Conservation (phyloP, 805 yeast species). For the Kodamaea restingae region DNA sequence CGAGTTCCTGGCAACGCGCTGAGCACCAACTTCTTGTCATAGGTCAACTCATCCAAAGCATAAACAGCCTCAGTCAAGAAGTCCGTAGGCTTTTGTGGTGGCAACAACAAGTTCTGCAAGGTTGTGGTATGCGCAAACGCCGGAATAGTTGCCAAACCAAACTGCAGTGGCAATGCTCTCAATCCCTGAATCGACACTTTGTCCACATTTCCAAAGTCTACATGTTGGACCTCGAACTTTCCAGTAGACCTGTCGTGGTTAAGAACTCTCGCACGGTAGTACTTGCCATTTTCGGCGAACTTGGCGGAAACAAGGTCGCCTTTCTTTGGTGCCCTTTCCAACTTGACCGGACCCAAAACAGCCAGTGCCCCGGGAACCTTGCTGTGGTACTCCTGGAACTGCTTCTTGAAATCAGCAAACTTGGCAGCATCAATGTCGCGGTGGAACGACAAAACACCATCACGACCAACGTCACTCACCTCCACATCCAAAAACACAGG, state of each 20-base stretch:
- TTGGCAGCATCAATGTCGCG: slow-evolving; percentile 29
- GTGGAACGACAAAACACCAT: slow-evolving; percentile 47
- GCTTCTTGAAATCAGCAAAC: slow-evolving; percentile 43
- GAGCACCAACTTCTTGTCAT: slow-evolving; percentile 52
- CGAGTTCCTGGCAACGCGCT: slow-evolving; percentile 43
- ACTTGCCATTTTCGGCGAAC: slow-evolving; percentile 49
- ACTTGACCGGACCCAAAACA: slow-evolving; percentile 34
- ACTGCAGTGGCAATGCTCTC: slow-evolving; percentile 51
- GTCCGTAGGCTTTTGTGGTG: slow-evolving; percentile 54
- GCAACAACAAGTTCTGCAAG: slow-evolving; percentile 51
- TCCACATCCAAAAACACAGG: slow-evolving; percentile 50
- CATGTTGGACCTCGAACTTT: slow-evolving; percentile 48
- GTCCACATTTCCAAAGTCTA: slow-evolving; percentile 60
- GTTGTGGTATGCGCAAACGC: slow-evolving; percentile 54
- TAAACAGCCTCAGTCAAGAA: slow-evolving; percentile 53
- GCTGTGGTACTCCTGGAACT: slow-evolving; percentile 43
- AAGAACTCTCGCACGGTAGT: slow-evolving; percentile 54
- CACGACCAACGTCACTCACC: slow-evolving; percentile 45
- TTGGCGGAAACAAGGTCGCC: slow-evolving; percentile 56
- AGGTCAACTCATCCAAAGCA: slow-evolving; percentile 49
- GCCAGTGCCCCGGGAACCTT: slow-evolving; percentile 31
- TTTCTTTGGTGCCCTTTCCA: slow-evolving; percentile 44
- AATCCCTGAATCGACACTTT: slow-evolving; percentile 42
- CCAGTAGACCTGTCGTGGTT: slow-evolving; percentile 41
- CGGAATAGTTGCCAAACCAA: slow-evolving; percentile 35